Conservation (phyloP, 371 early-diverging fungal genomes). For the Mucor sp. region DNA sequence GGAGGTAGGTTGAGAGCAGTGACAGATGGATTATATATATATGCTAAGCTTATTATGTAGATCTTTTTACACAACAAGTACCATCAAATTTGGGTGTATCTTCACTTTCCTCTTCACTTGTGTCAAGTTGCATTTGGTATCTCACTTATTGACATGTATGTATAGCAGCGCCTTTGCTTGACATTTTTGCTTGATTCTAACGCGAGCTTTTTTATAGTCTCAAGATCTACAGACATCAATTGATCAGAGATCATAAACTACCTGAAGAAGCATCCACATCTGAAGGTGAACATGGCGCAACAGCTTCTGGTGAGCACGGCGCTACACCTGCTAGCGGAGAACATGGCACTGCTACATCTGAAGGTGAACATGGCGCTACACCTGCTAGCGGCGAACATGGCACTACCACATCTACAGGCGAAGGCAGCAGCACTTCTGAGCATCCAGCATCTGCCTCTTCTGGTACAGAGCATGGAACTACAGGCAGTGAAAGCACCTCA, state of each 20-base stretch:
- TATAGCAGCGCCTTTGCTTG: neutral
- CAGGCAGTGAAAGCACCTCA: neutral
- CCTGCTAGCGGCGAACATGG: neutral
- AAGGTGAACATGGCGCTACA: neutral
- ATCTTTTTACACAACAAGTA: constrained; percentile 46
- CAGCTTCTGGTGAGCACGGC: neutral
- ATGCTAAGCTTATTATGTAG: constrained; percentile 5
- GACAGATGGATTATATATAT: neutral
- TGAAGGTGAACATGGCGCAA: neutral
- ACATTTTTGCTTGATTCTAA: neutral
- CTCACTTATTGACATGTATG: constrained; percentile 48
- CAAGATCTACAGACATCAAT: constrained; percentile 36
- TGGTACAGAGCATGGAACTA: neutral
- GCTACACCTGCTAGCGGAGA: neutral
- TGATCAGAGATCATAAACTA: constrained; percentile 28
- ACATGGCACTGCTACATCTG: neutral
- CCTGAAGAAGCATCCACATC: constrained; percentile 11
- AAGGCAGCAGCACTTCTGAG: neutral
- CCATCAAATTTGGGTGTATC: constrained; percentile 61
- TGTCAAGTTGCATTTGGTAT: constrained; percentile 59
- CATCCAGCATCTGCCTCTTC: neutral
- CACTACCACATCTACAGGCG: neutral
- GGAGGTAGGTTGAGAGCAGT: constrained; percentile 29
- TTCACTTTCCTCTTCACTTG: constrained; percentile 61
- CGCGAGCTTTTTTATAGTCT: constrained; percentile 21